Evolutionary conservation across 164 flowering plant species (phyloP).

Genomic region (Taxillus chinensis): DNA sequence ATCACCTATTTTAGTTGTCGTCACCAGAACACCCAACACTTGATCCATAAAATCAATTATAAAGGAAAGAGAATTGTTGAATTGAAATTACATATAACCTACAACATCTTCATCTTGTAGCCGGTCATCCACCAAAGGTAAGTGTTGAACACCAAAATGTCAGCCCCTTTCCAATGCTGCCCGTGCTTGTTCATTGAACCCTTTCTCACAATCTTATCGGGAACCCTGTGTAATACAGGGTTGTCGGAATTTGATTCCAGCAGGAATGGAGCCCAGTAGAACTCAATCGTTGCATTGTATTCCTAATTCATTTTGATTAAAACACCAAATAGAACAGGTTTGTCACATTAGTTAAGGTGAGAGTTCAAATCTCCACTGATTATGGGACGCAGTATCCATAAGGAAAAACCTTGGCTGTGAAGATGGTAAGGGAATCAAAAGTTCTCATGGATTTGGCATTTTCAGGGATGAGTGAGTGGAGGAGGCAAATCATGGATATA

Average conservation of each 20-base stretch:
- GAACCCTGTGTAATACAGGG: constrained; percentile 43
- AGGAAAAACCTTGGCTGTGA: constrained; percentile 77
- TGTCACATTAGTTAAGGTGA: too few relatives aligned
- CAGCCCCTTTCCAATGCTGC: constrained; percentile 51
- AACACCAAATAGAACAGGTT: too few relatives aligned
- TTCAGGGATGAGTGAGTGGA: constrained; percentile 58
- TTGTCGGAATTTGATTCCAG: constrained; percentile 76
- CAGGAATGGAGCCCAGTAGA: constrained; percentile 95
- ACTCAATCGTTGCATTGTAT: constrained; percentile 87
- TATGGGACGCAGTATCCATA: too few relatives aligned
- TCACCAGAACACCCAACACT: too few relatives aligned
- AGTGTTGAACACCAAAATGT: constrained; percentile 58
- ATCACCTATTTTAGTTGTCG: too few relatives aligned
- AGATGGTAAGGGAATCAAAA: constrained; percentile 60
- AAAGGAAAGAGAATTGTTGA: too few relatives aligned
- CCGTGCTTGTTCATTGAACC: constrained; percentile 64
- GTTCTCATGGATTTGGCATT: constrained; percentile 64
- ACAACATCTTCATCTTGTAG: constrained; percentile 45
- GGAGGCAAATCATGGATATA: constrained; percentile 79
- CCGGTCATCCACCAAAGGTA: constrained; percentile 83
- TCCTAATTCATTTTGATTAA: too few relatives aligned
- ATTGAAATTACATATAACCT: constrained; percentile 2
- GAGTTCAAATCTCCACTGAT: too few relatives aligned
- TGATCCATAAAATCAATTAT: too few relatives aligned
- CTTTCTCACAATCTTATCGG: constrained; percentile 48